Evolutionary conservation across 192 early-diverging fungal species (phyloP), one percentile per base, ranked within the genome.

Genomic region (Podila epigama): DNA sequence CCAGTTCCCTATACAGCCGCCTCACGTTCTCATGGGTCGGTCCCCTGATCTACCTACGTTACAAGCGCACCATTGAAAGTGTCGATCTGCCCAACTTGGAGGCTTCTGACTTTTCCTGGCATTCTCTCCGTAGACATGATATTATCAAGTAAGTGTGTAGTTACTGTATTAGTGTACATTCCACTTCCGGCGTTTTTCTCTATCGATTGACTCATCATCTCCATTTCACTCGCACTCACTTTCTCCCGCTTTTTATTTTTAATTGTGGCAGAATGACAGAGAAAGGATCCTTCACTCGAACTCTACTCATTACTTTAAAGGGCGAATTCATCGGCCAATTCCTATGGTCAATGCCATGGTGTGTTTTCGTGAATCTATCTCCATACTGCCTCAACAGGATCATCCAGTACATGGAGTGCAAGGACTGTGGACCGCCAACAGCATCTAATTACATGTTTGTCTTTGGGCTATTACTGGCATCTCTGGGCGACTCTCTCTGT

Each of bases 81-180:
- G 63, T 75, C 20, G 89, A 95, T 39, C 54, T 95, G 22, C 90
- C 87, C 58, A 54, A 79, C 6, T 80, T 95, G 5, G 69, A 81
- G 41, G 51, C 70, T 12, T 59, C 70, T 7, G 88, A 92, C 41
- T 66, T 63, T n/a, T 53, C 63, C 1, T 27, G 44, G 22, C 34
- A 55, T 36, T 55, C 52, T 18, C 35, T 65, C 29, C 51, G 52
- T 10, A 52, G 36, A 22, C 52, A 39, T 20, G 12, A 20, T 10
- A 18, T 29, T 11, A 16, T 40, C 52, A 53, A 53, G 63, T 65
- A 65, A 65, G 63, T 42, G 12, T 53, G 27, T 62, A 3, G 11
- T 7, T 10, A 15, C 44, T 48, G 11, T 48, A n/a, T n/a, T n/a
- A n/a, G n/a, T n/a, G n/a, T n/a, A n/a, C n/a, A n/a, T n/a, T n/a